Base-by-base conservation (phyloP, 1,139 yeast genomes). In the Candida tunisiensis region DNA sequence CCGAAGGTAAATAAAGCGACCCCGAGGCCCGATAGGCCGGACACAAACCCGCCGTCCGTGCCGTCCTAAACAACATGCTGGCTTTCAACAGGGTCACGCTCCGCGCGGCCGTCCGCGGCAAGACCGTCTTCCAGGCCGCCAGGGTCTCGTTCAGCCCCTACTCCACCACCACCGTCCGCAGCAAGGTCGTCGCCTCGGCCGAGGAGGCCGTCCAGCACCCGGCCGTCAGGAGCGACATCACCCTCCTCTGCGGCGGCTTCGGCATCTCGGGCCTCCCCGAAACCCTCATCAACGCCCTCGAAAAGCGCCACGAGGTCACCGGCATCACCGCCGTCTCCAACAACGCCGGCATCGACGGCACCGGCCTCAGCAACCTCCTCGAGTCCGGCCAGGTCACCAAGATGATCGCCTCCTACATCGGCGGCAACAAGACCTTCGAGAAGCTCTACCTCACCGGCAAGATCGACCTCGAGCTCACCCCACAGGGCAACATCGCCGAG, bases 401-500 rank as follows among this genome's bases (percentile, higher is more conserved):
- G 36, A 57, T 63, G 64, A 49, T 63, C 27, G 54, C 60, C 28
- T 60, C 66, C 10, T 63, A 59, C 38, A 56, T 63, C 28, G 69
- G 69, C 8, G 55, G 57, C 11, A 60, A 61, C 40, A 53, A 57
- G 34, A 55, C 59, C 4, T 59, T 62, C 35, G 62, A 60, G 35
- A 40, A 44, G 22, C 39, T 55, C 35, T 63, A 58, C 36, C 46
- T 62, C 28, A 47, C 52, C 9, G 69, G 69, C 10, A 37, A 55
- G 28, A 51, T 63, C 23, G 65, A 60, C 31, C 45, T 62, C 31
- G 67, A 63, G 36, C 46, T 62, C 30, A 55, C 61, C 9, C 69
- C 69, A 5, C 69, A 63, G 37, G 69, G 69, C 2, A 60, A 62
- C 12, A 47, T 63, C 25, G 69, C 68, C 11, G 69, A 63, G 39